Conservation (phyloP, 208 protist genomes). For the Acanthamoeba lenticulata region DNA sequence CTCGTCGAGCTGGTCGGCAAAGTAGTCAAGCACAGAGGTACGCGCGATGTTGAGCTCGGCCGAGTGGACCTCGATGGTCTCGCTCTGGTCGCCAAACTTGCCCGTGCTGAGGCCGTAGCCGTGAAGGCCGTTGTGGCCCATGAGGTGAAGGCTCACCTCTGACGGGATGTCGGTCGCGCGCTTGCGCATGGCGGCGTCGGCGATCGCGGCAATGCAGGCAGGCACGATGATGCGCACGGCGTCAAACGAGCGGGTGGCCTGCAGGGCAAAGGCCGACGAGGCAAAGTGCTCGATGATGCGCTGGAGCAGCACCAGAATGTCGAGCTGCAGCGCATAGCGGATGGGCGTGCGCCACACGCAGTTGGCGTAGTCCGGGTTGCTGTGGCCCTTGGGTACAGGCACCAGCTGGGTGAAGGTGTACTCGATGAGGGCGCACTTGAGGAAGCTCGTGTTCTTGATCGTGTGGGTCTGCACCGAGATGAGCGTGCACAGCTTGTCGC, state of each 20-base stretch:
- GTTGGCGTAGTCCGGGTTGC: conserved; percentile 74
- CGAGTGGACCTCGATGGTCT: conserved; percentile 73
- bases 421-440: conserved; percentile 79
- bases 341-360: conserved; percentile 72
- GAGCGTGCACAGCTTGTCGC: conserved; percentile 83
- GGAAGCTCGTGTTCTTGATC: conserved; percentile 78
- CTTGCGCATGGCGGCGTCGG: conserved; percentile 72
- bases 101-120: conserved; percentile 75
- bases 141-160: conserved; percentile 80
- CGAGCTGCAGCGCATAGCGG: conserved; percentile 76
- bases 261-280: conserved; percentile 61
- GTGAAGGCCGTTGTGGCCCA: conserved; percentile 67
- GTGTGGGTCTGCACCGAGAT: conserved; percentile 74
- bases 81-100: conserved; percentile 77
- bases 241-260: conserved; percentile 67
- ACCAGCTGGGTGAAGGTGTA: conserved; percentile 78
- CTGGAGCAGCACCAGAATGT: conserved; percentile 74
- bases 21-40: conserved; percentile 86
- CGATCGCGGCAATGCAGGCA: conserved; percentile 67
- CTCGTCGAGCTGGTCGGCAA: conserved; percentile 72
- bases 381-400: conserved; percentile 68
- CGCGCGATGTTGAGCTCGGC: conserved; percentile 85
- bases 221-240: conserved; percentile 68
- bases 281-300: conserved; percentile 69
- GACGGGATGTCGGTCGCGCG: conserved; percentile 78